These are phyloP conservation scores for Musa beccarii DNA, from an alignment of 176 grass and related monocot genomes.

Conservation along the genomic window DNA sequence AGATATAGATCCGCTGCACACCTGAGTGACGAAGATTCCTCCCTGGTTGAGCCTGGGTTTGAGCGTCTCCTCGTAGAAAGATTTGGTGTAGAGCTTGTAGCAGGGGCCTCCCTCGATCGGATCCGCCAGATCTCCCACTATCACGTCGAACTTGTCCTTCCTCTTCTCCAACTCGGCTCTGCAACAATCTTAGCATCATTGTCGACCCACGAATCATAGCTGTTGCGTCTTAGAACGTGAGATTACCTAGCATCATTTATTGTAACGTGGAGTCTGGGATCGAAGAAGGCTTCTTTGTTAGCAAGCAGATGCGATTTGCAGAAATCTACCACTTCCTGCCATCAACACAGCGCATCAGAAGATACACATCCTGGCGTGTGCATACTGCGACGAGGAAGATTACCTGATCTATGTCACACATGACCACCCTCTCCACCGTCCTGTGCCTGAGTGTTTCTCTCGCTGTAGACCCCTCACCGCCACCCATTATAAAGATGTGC, in stretches of 20 bases:
- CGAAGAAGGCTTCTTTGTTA: slow-evolving; percentile 23
- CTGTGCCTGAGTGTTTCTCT: slow-evolving; percentile 53
- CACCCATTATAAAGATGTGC: slow-evolving; percentile 65
- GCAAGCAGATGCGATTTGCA: slow-evolving; percentile 25
- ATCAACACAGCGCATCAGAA: neutral
- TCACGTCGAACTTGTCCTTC: slow-evolving; percentile 15
- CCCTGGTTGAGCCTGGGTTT: slow-evolving; percentile 18
- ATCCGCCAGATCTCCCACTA: slow-evolving; percentile 20
- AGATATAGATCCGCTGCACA: neutral
- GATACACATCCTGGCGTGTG: too few species aligned
- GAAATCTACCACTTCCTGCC: slow-evolving; percentile 24
- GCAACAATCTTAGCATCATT: neutral
- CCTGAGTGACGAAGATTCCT: slow-evolving; percentile 24
- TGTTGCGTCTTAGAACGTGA: neutral
- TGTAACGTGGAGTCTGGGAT: slow-evolving; percentile 20
- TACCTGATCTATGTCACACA: slow-evolving; percentile 73
- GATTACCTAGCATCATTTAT: slow-evolving; percentile 23
- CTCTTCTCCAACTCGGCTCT: slow-evolving; percentile 23
- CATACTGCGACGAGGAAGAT: too few species aligned
- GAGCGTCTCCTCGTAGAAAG: slow-evolving; percentile 22
- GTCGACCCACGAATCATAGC: too few species aligned
- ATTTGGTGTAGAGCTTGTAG: slow-evolving; percentile 26
- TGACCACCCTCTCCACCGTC: slow-evolving; percentile 31
- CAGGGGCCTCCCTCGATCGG: slow-evolving; percentile 21
- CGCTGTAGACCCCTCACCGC: slow-evolving; percentile 59